Evolutionary conservation across 1,139 yeast genomes (phyloP).

Genomic region (Geotrichum reessii): DNA sequence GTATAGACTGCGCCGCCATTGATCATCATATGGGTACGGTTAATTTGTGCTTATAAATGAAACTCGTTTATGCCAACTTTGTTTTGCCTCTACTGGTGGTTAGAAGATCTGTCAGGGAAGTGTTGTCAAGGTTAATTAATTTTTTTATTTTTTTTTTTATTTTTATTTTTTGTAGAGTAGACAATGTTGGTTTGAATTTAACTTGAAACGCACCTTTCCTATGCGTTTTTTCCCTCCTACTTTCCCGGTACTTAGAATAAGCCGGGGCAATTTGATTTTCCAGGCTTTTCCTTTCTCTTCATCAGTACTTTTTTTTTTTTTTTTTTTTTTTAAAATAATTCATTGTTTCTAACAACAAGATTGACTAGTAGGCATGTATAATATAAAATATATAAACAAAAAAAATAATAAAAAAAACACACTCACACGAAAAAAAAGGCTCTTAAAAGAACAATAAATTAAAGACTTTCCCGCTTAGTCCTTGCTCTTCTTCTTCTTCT

Average conservation of each 20-base stretch:
- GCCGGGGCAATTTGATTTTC: no score
- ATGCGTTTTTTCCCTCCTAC: no score
- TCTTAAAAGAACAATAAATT: not conserved
- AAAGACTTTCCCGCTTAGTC: conserved; percentile 7
- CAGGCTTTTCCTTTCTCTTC: no score
- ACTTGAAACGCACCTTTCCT: not conserved
- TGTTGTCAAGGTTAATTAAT: not conserved
- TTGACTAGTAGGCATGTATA: not conserved
- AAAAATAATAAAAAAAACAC: not conserved
- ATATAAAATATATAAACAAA: not conserved
- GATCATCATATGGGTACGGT: conserved; percentile 4
- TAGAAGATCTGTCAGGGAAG: no score
- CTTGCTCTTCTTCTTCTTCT: conserved; percentile 12
- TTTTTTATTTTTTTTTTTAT: no score
- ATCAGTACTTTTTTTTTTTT: not conserved
- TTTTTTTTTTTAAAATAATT: no score
- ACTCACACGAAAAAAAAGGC: not conserved
- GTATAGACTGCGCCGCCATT: conserved; percentile 15
- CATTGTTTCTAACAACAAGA: not conserved
- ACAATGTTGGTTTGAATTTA: not conserved
- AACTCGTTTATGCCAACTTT: no score
- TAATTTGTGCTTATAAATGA: no score
- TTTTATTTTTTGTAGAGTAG: no score
- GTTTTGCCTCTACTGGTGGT: no score
- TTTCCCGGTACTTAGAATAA: no score